These are phyloP conservation scores for Podospora comata DNA, from an alignment of 495 filamentous ascomycete species.

Conservation along the genomic window DNA sequence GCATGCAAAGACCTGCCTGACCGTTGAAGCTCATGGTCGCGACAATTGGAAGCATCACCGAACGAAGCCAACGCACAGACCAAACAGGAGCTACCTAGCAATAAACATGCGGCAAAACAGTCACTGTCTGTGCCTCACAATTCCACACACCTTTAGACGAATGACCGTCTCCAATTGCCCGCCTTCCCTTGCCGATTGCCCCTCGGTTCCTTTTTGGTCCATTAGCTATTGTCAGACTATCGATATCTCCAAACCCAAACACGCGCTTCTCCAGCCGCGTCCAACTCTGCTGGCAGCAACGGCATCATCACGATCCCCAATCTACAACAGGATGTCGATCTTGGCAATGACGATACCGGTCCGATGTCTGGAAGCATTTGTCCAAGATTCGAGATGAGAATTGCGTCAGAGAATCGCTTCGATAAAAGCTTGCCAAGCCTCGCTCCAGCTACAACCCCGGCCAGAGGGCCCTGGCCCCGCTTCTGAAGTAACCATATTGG, in stretches of 20 bases:
- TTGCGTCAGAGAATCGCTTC: slow-evolving; percentile 19
- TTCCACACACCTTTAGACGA: not conserved
- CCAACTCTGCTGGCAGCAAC: not conserved
- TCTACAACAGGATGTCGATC: not conserved
- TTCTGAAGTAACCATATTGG: slow-evolving; percentile 2
- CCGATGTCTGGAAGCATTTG: not conserved
- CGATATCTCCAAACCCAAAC: not conserved
- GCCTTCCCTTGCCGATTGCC: slow-evolving; percentile 2
- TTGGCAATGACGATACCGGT: slow-evolving; percentile 1
- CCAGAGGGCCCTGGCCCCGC: not conserved
- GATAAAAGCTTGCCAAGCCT: slow-evolving; percentile 13
- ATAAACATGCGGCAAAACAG: slow-evolving; percentile 26
- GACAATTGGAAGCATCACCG: not conserved
- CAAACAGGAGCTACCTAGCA: slow-evolving; percentile 2
- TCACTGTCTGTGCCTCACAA: slow-evolving; percentile 8
- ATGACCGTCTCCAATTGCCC: not conserved
- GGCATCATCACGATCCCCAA: not conserved
- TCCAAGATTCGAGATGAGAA: slow-evolving; percentile 20
- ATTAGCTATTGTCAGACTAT: not conserved
- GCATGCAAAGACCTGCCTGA: not conserved
- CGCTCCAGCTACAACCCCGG: not conserved
- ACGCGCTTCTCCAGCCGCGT: not conserved
- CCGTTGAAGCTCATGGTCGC: not conserved
- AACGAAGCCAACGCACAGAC: slow-evolving; percentile 11
- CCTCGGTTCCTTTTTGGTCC: not conserved